Base-by-base conservation (phyloP, 192 early-diverging fungal species). In the Backusella circina region DNA sequence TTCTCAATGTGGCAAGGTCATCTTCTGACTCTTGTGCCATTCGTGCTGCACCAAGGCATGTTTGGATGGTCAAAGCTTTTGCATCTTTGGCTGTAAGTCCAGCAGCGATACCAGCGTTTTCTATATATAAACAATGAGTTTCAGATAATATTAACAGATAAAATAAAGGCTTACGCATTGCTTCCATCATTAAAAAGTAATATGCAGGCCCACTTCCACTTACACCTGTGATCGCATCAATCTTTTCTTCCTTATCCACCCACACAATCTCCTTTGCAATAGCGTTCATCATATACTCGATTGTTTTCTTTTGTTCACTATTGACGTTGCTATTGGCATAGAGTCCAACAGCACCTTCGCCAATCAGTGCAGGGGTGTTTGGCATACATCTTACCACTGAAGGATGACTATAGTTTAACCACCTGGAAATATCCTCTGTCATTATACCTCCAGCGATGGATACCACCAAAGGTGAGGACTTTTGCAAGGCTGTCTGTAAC, bases 191-290 rank as follows among this genome's bases (percentile, higher is more conserved):
- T 77, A 96, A 80, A 86, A 98, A 98, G 81, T 97, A 98, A 79
- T 98, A 98, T 0, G 97, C 97, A 4, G 97, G 97, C 1, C 97
- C 97, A 28, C 91, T 93, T 2, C 97, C 95, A 67, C 91, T 93
- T 23, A 96, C 80, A 9, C 90, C 94, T 0, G 94, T 96, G 35
- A 97, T 94, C 1, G 95, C 88, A 73, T 98, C 95, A 65, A 98
- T 89, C 41, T 91, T 82, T 0, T 50, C 39, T 74, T 98, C 95
- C 2, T 75, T 71, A 32, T 92, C 88, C 26, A 97, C 92, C 95
- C 95, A 98, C 57, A 90, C 89, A 26, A 91, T 86, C 67, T 88
- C 79, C 79, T 93, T 93, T 51, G 94, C 92, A 57, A 98, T 90
- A 36, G 93, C 90, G 12, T 77, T 71, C 70, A 95, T 82, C 16